Evolutionary conservation across 768 basidiomycete species (phyloP).

Genomic region (Stropharia rugosoannulata): DNA sequence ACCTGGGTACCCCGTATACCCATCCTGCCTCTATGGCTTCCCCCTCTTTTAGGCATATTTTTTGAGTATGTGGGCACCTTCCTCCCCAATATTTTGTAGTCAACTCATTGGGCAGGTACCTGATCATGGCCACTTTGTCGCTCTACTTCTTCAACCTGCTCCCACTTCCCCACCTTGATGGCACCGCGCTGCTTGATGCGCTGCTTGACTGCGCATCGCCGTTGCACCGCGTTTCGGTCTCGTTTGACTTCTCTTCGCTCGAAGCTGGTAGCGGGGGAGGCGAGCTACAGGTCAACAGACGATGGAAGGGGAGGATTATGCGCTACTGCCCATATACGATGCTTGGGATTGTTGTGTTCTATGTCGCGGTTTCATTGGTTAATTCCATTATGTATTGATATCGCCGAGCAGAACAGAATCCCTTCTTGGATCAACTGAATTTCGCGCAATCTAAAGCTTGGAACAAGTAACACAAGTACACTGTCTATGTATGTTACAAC

Average conservation of each 20-base stretch:
- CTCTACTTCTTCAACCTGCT: constrained; percentile 83
- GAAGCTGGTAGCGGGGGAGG: constrained; percentile 15
- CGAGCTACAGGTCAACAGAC: constrained; percentile 9
- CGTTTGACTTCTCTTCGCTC: constrained; percentile 33
- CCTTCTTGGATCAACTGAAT: too few species aligned
- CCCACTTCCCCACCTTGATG: constrained; percentile 72
- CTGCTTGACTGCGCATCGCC: constrained; percentile 18
- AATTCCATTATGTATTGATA: constrained; percentile 1
- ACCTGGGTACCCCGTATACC: constrained; percentile 41
- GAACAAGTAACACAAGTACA: too few species aligned
- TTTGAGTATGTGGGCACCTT: constrained; percentile 48
- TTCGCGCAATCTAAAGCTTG: too few species aligned
- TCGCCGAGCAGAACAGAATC: too few species aligned
- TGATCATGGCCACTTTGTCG: constrained; percentile 67
- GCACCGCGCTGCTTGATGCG: constrained; percentile 50
- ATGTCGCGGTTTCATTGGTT: constrained; percentile 11
- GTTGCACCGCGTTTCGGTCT: constrained; percentile 2
- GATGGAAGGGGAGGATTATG: constrained; percentile 22
- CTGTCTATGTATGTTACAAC: too few species aligned
- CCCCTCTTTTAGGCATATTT: constrained; percentile 37
- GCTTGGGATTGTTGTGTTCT: constrained; percentile 3
- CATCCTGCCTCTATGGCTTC: constrained; percentile 42
- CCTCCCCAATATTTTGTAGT: background rate
- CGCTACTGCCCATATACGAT: constrained; percentile 18
- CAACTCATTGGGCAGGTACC: constrained; percentile 42